Evolutionary conservation across 2,329 filamentous ascomycete species (phyloP).

Genomic region (Diaporthe ilicicola): DNA sequence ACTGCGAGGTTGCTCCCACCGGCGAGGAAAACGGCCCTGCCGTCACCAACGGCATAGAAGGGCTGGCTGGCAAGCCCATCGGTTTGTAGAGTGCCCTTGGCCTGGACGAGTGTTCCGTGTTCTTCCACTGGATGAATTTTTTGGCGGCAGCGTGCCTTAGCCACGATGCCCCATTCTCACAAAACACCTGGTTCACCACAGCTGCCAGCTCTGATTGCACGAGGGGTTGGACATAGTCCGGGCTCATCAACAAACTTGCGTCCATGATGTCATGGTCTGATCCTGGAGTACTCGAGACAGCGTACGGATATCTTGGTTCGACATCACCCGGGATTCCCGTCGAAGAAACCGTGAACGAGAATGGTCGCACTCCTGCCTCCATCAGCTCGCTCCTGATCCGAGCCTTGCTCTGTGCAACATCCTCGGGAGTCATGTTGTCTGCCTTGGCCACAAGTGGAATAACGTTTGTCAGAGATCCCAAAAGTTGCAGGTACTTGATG

Average conservation of each 20-base stretch:
- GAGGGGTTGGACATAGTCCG: conserved; percentile 86
- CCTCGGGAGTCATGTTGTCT: conserved; percentile 70
- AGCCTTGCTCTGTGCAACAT: conserved; percentile 67
- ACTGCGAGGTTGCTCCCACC: conserved; percentile 51
- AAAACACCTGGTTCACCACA: conserved; percentile 80
- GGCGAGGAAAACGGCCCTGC: conserved; percentile 34
- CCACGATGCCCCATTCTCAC: conserved; percentile 79
- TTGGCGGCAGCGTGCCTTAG: conserved; percentile 83
- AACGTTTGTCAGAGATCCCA: conserved; percentile 81
- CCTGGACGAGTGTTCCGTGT: conserved; percentile 41
- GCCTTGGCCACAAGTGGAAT: conserved; percentile 83
- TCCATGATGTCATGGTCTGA: conserved; percentile 87
- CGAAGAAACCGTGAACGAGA: conserved; percentile 66
- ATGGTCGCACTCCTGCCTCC: conserved; percentile 67
- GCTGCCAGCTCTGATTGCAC: conserved; percentile 75
- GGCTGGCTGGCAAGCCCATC: conserved; percentile 37
- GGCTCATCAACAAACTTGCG: conserved; percentile 90
- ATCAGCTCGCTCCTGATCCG: conserved; percentile 65
- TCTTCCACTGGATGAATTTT: conserved; percentile 80
- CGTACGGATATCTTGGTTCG: conserved; percentile 64
- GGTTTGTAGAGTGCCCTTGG: conserved; percentile 47
- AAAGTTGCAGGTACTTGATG: conserved; percentile 73
- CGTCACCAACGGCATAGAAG: conserved; percentile 24
- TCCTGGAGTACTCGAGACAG: conserved; percentile 77
- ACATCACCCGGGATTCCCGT: conserved; percentile 31